phyloP scores from a whole-genome alignment of 1,284 basidiomycete species.

The Chalciporus sp. region DNA sequence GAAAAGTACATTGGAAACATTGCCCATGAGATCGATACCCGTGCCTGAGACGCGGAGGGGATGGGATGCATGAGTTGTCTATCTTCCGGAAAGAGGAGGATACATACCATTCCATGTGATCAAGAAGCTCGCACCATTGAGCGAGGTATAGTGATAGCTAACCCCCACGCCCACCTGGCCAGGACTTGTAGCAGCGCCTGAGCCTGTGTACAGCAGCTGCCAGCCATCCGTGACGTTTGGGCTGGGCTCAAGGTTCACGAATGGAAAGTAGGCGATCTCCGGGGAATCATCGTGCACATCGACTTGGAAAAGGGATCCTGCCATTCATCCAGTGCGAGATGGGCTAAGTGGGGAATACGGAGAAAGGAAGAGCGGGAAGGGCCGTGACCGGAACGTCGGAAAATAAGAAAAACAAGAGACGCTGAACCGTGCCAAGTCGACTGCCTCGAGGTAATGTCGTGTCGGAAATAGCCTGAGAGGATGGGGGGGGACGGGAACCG shows the following conservation, averaged over 20 bases:
- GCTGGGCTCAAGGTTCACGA: conserved; percentile 45
- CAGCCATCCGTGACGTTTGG: conserved; percentile 59
- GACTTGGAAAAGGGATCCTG: conserved; percentile 54
- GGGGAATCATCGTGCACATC: conserved; percentile 70
- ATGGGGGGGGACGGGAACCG: not conserved
- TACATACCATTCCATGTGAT: conserved; percentile 63
- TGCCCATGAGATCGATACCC: conserved; percentile 54
- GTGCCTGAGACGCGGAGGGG: conserved; percentile 48
- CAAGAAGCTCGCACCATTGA: conserved; percentile 54
- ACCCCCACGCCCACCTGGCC: conserved; percentile 54
- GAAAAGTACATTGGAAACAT: conserved; percentile 45
- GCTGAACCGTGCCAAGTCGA: conserved; percentile 18
- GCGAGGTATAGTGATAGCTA: conserved; percentile 61
- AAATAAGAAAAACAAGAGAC: conserved; percentile 17
- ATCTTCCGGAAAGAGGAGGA: not conserved
- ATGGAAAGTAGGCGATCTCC: conserved; percentile 59
- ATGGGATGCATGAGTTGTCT: conserved; percentile 1
- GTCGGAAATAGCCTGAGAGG: conserved; percentile 24
- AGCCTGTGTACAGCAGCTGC: conserved; percentile 58
- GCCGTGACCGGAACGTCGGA: conserved; percentile 1
- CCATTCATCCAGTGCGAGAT: conserved; percentile 43
- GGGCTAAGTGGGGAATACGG: conserved; percentile 8
- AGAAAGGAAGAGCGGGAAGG: conserved; percentile 11
- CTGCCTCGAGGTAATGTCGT: conserved; percentile 34
- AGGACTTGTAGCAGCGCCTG: conserved; percentile 48